Conservation (phyloP, 2,329 filamentous ascomycete species). For the Botrytis deweyae region DNA sequence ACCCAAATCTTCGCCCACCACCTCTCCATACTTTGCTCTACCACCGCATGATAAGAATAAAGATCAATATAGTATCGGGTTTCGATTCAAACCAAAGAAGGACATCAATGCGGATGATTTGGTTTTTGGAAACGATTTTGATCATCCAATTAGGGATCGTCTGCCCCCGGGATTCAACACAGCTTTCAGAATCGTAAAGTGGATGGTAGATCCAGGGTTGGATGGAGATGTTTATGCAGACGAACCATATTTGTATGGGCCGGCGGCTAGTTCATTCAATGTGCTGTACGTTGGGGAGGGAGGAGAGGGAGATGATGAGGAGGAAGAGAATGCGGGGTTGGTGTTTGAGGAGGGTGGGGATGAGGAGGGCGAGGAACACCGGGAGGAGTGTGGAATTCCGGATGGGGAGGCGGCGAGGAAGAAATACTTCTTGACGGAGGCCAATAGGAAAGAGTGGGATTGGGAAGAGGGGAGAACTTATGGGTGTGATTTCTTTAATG, state of each 20-base stretch:
- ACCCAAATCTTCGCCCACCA: slow-evolving; percentile 65
- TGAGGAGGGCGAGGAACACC: slow-evolving; percentile 44
- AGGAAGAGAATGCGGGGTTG: slow-evolving; percentile 27
- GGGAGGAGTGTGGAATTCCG: slow-evolving; percentile 40
- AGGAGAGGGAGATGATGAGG: slow-evolving; percentile 40
- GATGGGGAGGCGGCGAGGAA: slow-evolving; percentile 49
- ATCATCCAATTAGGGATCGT: slow-evolving; percentile 80
- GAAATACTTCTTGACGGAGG: slow-evolving; percentile 59
- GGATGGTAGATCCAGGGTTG: slow-evolving; percentile 86
- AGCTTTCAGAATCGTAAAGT: slow-evolving; percentile 81
- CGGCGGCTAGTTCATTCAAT: slow-evolving; percentile 78
- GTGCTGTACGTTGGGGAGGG: slow-evolving; percentile 62
- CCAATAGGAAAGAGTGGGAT: slow-evolving; percentile 54
- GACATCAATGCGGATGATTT: slow-evolving; percentile 53
- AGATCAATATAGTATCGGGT: slow-evolving; percentile 83
- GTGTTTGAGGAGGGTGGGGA: slow-evolving; percentile 43
- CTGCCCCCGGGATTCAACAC: slow-evolving; percentile 84
- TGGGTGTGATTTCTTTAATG: slow-evolving; percentile 79
- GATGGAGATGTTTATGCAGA: slow-evolving; percentile 90
- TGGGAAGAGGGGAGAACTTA: slow-evolving; percentile 64
- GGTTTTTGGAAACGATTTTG: slow-evolving; percentile 95
- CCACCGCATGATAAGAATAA: slow-evolving; percentile 62
- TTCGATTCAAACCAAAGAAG: slow-evolving; percentile 71
- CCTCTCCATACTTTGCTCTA: slow-evolving; percentile 74
- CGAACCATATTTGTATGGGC: slow-evolving; percentile 80